Base-by-base conservation (phyloP, 78 protist genomes). In the Dictyostelium firmibasis region DNA sequence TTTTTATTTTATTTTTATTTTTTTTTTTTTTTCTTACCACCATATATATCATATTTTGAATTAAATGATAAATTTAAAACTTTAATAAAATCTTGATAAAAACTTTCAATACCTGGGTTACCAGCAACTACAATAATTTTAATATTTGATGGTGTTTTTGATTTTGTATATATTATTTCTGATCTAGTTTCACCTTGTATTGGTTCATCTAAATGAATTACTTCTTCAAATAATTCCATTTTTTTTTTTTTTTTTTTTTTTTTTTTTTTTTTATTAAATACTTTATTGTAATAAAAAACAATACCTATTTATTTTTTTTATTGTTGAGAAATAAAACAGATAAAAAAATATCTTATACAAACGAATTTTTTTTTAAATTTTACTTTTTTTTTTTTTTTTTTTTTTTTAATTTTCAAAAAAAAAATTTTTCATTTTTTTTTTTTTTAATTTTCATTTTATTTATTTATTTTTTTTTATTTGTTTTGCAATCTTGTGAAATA, bases 71-170 rank as follows among this genome's bases (percentile, higher is more conserved):
- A 7, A 20, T 81, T 53, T 20, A 92, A 64, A 9, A 35, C 13
- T 38, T 92, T 86, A 1, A 92, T 79, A 86, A 92, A 92, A 7
- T 83, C 92, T 11, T 44, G 29, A 74, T 92, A 92, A 62, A 92
- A 92, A 18, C 27, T 76, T 16, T 76, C 57, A 18, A 92, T n/a
- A 31, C 96, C 96, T 16, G 96, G 96, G 38, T 92, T 92, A 18
- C 96, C 96, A 20, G 96, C 53, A n/a, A 74, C 44, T 10, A 83
- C 81, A 62, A 84, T 57, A 2, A 84, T 64, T 27, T 43, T 77
- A 6, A 41, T 41, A 74, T 74, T 74, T 74, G 81, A 31, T 31
- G 36, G 36, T 7, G n/a, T 23, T 25, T 23, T 25, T 6, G 81
- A 18, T 74, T 79, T 36, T 11, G 85, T 79, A 79, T 41, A 47